Base-by-base conservation (phyloP, 495 filamentous ascomycete genomes). In the Aspergillus steynii region DNA sequence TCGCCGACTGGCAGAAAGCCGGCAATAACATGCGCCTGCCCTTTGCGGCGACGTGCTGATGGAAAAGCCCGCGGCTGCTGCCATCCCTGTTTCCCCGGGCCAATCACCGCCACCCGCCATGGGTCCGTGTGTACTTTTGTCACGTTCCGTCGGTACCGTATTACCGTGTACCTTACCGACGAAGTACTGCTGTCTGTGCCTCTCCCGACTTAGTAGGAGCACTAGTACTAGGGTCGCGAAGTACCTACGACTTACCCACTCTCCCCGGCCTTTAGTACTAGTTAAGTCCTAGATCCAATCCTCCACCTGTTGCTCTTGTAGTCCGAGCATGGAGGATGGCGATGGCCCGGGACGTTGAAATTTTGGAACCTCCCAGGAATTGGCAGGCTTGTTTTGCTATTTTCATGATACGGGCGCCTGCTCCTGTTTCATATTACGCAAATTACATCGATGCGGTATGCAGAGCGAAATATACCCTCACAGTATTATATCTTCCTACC, bases 51-150 rank as follows among this genome's bases (percentile, higher is more conserved):
- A 76, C 68, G 52, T 75, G 76, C 68, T 66, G 65, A 53, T 66
- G 60, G 55, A 60, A 52, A 52, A 63, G 63, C 66, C 61, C 63
- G 69, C 74, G 75, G 75, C 65, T 61, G 62, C 58, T 65, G 57
- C 61, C 59, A 65, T 70, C 72, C 74, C 67, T 74, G 68, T 64
- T 75, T 75, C 76, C 76, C 73, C 76, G 76, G 65, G 37, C 74
- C 68, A 76, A 79, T 79, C 68, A 74, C 56, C 49, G 49, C 26
- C n/a, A 8, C 12, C 15, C 10, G 32, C 7, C 58, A 29, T 34
- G 47, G 70, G 65, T 59, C 65, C 68, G 63, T 62, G 63, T 62
- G 68, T 70, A 70, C 65, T 70, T 68, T 70, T 70, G 68, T 62
- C 62, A 60, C 60, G 60, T 62, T 66, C 55, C 62, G 56, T 37